Conservation (phyloP, 108 stramenopile species). For the Skeletonema costatum region DNA sequence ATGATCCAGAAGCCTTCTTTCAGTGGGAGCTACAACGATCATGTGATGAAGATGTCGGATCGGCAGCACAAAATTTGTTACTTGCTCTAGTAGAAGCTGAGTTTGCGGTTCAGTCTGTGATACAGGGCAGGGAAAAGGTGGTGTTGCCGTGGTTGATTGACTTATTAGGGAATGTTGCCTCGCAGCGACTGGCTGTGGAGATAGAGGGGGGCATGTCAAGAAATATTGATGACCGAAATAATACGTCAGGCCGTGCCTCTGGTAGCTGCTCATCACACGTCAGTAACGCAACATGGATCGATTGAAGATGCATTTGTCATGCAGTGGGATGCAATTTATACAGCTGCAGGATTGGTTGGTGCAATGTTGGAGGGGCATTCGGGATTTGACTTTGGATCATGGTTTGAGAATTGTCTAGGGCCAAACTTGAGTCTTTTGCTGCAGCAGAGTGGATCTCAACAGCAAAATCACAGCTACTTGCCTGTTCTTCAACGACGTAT, state of each 20-base stretch:
- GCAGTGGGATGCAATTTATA: conserved; percentile 47
- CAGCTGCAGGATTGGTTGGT: conserved; percentile 32
- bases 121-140: neutral
- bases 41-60: conserved; percentile 39
- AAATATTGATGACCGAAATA: neutral
- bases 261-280: neutral
- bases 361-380: conserved; percentile 20
- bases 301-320: conserved; percentile 13
- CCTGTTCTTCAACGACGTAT: conserved; percentile 44
- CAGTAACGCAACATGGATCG: neutral
- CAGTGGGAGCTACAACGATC: conserved; percentile 29
- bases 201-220: conserved; percentile 9
- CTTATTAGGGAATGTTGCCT: conserved; percentile 23
- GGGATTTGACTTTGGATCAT: conserved; percentile 31
- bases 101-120: neutral
- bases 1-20: conserved; percentile 44
- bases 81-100: conserved; percentile 33
- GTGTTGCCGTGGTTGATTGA: conserved; percentile 30
- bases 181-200: conserved; percentile 24
- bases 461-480: neutral
- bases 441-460: neutral
- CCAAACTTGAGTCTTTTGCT: conserved; percentile 20
- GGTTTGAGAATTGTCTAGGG: conserved; percentile 29
- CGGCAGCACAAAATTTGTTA: conserved; percentile 40
- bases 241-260: conserved; percentile 28